Base-by-base conservation (phyloP, 257 asterid species). In the Mentha longifolia region DNA sequence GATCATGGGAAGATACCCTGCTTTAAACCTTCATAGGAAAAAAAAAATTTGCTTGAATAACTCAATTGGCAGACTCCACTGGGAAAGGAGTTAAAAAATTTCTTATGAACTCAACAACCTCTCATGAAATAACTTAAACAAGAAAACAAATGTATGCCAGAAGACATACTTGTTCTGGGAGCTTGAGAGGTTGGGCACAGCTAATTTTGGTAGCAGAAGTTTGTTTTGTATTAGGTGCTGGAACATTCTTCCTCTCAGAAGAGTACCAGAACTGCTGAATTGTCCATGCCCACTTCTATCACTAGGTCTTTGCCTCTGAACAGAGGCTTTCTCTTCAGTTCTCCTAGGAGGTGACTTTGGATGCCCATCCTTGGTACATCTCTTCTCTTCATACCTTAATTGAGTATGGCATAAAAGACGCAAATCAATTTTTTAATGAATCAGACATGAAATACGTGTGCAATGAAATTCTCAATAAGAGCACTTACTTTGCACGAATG, bases 401-500 rank as follows among this genome's bases (percentile, higher is more conserved):
- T 76, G 74, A 71, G 70, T 25, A 37, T 28, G 69, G 15, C 43
- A 65, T 58, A 71, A 45, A 64, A 58, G 76, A 72, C 16, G 70
- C 58, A 52, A 54, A 76, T 75, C 67, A 80, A 75, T 67, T 70
- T 39, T 63, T 61, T 6, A 35, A 5, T 70, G 65, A 49, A 50
- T 47, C 57, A 59, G 73, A 61, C 54, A 55, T 16, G 15, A 65
- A 61, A 79, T 8, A 75, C 31, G 4, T 25, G 57, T 64, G 68
- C 22, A 16, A 45, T 20, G 25, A 41, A 76, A 68, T 59, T 64
- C 46, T 60, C 58, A 56, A 64, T 30, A 79, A 76, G 51, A 54
- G 66, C 22, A 50, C 95, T 52, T 90, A 95, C 99, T 95, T 95
- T 16, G 99, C 99, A 65, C 99, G 99, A 71, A 95, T 95, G 83